These are phyloP conservation scores for Strobilomyces echinocephalus DNA, from an alignment of 768 basidiomycete species.

Conservation along the genomic window DNA sequence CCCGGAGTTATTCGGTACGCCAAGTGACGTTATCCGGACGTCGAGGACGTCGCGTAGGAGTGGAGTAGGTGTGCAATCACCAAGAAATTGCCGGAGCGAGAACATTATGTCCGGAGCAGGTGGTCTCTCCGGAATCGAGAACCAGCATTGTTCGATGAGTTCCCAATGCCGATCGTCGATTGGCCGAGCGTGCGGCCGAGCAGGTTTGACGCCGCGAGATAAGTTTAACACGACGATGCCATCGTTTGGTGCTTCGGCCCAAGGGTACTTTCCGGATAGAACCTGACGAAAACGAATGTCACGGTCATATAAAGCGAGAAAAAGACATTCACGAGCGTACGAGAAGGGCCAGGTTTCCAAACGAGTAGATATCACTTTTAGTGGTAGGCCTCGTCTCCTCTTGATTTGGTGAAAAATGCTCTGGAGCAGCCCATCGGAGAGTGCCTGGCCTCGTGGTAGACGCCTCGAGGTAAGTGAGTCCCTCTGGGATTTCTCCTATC, in stretches of 20 bases:
- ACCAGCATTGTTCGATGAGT: conserved; percentile 9
- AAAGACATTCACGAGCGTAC: too few relatives aligned
- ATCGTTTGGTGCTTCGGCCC: neutral
- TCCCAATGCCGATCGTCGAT: conserved; percentile 7
- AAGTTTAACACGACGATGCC: conserved; percentile 4
- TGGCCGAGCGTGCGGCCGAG: neutral
- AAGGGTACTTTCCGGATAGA: neutral
- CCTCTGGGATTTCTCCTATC: neutral
- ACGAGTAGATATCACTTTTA: neutral
- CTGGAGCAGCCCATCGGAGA: conserved; percentile 43
- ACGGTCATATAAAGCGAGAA: too few relatives aligned
- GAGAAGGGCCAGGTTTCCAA: conserved; percentile 25
- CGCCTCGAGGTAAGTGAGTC: neutral
- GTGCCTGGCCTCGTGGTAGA: conserved; percentile 31
- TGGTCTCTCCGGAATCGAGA: neutral
- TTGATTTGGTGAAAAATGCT: conserved; percentile 21
- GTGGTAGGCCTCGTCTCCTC: neutral
- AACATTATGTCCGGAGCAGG: neutral
- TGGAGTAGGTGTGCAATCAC: neutral
- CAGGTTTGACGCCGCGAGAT: neutral
- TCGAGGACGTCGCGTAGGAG: neutral
- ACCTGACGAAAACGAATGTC: too few relatives aligned
- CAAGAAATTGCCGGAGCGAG: neutral
- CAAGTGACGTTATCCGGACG: too few relatives aligned
- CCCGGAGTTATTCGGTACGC: too few relatives aligned